Evolutionary conservation across 2,329 filamentous ascomycete genomes (phyloP).

Genomic region (Malbranchea zuffiana): DNA sequence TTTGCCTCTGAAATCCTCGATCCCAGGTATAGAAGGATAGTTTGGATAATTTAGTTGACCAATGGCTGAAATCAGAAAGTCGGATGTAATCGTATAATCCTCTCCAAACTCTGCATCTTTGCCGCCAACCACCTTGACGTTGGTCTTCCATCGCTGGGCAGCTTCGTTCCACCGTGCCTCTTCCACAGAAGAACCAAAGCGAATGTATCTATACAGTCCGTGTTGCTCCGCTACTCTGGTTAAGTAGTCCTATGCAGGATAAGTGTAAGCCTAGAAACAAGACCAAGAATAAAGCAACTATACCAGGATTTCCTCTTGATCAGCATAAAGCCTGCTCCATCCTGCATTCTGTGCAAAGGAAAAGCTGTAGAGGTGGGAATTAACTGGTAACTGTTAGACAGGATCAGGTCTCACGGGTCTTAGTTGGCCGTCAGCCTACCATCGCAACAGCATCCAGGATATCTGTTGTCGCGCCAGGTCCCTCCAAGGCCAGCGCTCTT

Average conservation of each 20-base stretch:
- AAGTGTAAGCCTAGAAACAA: background rate
- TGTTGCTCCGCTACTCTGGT: conserved; percentile 44
- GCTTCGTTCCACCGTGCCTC: conserved; percentile 45
- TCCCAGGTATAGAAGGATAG: conserved; percentile 40
- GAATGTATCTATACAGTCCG: conserved; percentile 45
- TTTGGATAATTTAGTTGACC: conserved; percentile 48
- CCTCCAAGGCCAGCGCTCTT: conserved; percentile 45
- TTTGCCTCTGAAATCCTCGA: conserved; percentile 42
- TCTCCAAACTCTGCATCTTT: conserved; percentile 47
- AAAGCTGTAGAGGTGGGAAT: conserved; percentile 47
- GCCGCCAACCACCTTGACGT: conserved; percentile 39
- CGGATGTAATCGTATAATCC: conserved; percentile 43
- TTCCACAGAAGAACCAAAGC: conserved; percentile 46
- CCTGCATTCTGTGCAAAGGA: conserved; percentile 50
- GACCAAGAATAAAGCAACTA: conserved; percentile 2
- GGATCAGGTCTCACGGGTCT: background rate
- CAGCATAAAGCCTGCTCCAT: conserved; percentile 49
- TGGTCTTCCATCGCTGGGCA: conserved; percentile 41
- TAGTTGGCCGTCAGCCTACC: conserved; percentile 18
- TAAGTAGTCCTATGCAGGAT: conserved; percentile 37
- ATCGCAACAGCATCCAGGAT: conserved; percentile 47
- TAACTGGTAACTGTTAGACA: too few species aligned
- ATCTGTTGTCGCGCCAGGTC: conserved; percentile 47
- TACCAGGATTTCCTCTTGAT: conserved; percentile 49
- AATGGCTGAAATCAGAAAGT: conserved; percentile 49